Evolutionary conservation across 2,329 filamentous ascomycete genomes (phyloP), one percentile per base, ranked within the genome.

Genomic region (Helicocarpus griseus): DNA sequence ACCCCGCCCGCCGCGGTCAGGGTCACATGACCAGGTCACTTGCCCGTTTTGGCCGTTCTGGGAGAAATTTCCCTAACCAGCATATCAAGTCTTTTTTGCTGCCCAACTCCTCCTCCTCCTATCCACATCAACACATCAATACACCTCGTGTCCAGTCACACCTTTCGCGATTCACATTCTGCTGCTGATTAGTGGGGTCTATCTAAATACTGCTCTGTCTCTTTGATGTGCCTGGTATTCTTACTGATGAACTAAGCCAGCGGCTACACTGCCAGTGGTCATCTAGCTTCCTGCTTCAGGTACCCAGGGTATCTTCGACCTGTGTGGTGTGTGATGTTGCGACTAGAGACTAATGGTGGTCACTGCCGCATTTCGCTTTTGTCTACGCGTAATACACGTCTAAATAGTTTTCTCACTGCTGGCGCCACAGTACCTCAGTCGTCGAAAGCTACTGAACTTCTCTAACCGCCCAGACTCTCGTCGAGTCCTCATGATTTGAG

Each of bases 361-460:
- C 24, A 36, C 44, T 33, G 19, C 11, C 29, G 4, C 31, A 36
- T 31, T 24, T 44, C 8, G n/a, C 41, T 44, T 5, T 29, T 29
- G 13, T 47, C 29, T 28, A 47, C 44, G 44, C 44, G 44, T 47
- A 47, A 36, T 33, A 35, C 24, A 36, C 44, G 14, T 44, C 29
- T 24, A 3, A n/a, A 11, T n/a, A 6, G 5, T 14, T 44, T 17
- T 44, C 7, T 29, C 19, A 26, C 26, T 9, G 41, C 28, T 39
- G 11, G n/a, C 53, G 7, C 33, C 8, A 21, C 26, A 46, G 7
- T 26, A 50, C 28, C 14, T 24, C 17, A 21, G 11, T 7, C 17
- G 5, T 13, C 4, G 3, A 47, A 21, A 19, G 13, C 14, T 19
- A 21, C 35, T 13, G 13, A 47, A 24, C 11, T 8, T 17, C 29